phyloP scores from a whole-genome alignment of 1,284 basidiomycete species.

The Ganoderma lingzhi region DNA sequence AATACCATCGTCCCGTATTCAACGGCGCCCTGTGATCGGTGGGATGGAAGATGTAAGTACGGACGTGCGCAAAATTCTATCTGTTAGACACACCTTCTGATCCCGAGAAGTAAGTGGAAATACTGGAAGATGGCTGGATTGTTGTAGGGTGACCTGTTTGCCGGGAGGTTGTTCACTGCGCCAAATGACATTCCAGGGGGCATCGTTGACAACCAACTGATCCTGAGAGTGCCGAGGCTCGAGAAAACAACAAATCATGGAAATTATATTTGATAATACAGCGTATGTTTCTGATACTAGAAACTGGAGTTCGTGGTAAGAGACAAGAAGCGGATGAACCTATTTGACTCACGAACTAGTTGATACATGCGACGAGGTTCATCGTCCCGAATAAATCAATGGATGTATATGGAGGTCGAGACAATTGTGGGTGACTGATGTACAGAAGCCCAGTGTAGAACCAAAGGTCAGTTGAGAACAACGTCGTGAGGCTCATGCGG shows the following conservation, averaged over 20 bases:
- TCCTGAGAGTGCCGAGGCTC: not conserved
- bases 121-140: not conserved
- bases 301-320: not conserved
- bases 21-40: not conserved
- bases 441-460: not conserved
- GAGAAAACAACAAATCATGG: not conserved
- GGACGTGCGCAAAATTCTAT: not conserved
- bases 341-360: constrained; percentile 24
- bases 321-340: not conserved
- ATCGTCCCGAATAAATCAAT: not conserved
- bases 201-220: not conserved
- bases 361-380: constrained; percentile 19
- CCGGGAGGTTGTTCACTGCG: not conserved
- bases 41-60: not conserved
- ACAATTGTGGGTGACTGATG: not conserved
- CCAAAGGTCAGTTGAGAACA: not conserved
- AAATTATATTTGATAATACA: constrained; percentile 4
- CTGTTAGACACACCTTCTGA: not conserved
- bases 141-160: not conserved
- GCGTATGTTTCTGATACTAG: not conserved
- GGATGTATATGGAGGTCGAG: no score
- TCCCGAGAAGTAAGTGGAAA: not conserved
- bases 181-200: not conserved
- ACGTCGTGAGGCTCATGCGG: not conserved
- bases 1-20: not conserved